phyloP scores from a whole-genome alignment of 2,329 filamentous ascomycete species.

The Scolecobasidium constrictum region DNA sequence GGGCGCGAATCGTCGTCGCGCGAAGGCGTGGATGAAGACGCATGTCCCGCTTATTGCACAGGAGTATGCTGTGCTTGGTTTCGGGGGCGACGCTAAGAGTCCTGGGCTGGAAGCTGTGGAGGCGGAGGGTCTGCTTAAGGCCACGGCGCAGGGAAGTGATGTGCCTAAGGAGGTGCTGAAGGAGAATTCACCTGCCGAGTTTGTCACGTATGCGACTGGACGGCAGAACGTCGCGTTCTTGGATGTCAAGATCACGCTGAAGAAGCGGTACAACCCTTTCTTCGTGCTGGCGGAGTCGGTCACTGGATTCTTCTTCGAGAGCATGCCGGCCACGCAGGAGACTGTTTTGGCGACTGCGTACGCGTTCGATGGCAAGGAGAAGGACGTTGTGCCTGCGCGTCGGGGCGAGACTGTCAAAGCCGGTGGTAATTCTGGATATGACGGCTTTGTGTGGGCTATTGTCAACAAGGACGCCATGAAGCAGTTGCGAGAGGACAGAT shows the following conservation, averaged over 20 bases:
- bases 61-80: constrained; percentile 85
- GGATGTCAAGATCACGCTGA: constrained; percentile 70
- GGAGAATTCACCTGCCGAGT: constrained; percentile 84
- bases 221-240: constrained; percentile 87
- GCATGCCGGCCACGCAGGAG: constrained; percentile 58
- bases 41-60: constrained; percentile 60
- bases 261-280: constrained; percentile 80
- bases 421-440: constrained; percentile 53
- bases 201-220: constrained; percentile 76
- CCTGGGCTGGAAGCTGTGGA: constrained; percentile 36
- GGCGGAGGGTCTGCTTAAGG: constrained; percentile 25
- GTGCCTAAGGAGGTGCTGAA: constrained; percentile 55
- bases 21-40: constrained; percentile 67
- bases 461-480: constrained; percentile 96
- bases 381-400: constrained; percentile 55
- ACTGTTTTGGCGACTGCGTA: constrained; percentile 67
- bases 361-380: constrained; percentile 87
- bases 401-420: constrained; percentile 51
- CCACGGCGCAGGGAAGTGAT: constrained; percentile 28
- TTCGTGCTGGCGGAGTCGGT: constrained; percentile 54
- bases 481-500: constrained; percentile 78
- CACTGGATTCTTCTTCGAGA: constrained; percentile 71
- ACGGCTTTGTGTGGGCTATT: constrained; percentile 88
- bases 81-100: constrained; percentile 45
- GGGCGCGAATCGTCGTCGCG: constrained; percentile 67